Evolutionary conservation across 2,329 filamentous ascomycete genomes (phyloP).

Genomic region (Curvularia spicifera): DNA sequence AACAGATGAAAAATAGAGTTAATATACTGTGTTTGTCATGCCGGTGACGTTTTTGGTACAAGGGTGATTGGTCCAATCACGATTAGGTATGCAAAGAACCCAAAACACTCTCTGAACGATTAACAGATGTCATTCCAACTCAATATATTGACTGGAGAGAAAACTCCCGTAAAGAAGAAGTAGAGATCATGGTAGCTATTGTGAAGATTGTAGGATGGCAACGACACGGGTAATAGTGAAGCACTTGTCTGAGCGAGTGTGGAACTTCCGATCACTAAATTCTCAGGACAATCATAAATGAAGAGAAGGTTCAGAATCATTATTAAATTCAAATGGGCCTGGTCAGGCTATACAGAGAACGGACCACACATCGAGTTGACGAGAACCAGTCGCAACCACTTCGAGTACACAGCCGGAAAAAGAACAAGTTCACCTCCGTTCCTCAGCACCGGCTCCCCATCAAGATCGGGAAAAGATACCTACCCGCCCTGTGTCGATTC

Average conservation of each 20-base stretch:
- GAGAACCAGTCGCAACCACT: not conserved
- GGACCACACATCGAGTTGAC: not conserved
- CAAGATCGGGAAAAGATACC: not conserved
- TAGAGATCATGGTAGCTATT: too few relatives aligned
- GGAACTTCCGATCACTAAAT: not conserved
- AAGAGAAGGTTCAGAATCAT: not conserved
- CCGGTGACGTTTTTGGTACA: not conserved
- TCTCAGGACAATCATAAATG: not conserved
- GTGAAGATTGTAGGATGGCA: too few relatives aligned
- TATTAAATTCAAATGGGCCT: not conserved
- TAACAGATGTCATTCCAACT: too few relatives aligned
- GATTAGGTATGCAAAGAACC: not conserved
- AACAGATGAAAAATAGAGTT: not conserved
- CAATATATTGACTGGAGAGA: too few relatives aligned
- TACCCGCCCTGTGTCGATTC: not conserved
- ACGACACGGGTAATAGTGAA: not conserved
- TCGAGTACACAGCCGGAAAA: not conserved
- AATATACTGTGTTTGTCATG: not conserved
- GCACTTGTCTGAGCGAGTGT: not conserved
- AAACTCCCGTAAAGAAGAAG: too few relatives aligned
- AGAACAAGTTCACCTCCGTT: not conserved
- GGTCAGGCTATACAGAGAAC: not conserved
- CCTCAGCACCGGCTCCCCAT: not conserved
- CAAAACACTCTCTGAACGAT: not conserved
- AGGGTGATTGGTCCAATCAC: not conserved